These are phyloP conservation scores for Psilocybe subaeruginosa DNA, from an alignment of 768 basidiomycete species.

Conservation along the genomic window DNA sequence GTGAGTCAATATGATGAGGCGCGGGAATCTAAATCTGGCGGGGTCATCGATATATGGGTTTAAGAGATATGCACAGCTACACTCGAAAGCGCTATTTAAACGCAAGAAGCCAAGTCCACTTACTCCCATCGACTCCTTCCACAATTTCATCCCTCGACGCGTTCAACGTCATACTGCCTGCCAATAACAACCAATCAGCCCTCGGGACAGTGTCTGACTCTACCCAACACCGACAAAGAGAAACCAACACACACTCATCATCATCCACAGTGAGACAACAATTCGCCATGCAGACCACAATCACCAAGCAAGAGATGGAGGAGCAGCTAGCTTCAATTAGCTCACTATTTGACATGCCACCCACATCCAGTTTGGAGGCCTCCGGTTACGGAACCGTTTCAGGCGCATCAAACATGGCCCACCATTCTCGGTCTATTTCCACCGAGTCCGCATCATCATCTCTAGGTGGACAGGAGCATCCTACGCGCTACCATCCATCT, in stretches of 20 bases:
- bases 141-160: neutral
- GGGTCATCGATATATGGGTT: neutral
- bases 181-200: neutral
- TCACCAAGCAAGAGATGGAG: conserved; percentile 14
- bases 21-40: neutral
- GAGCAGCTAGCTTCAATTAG: conserved; percentile 4
- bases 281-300: conserved; percentile 10
- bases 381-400: conserved; percentile 3
- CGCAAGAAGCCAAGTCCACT: neutral
- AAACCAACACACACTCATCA: neutral
- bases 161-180: neutral
- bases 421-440: conserved; percentile 18
- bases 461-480: neutral
- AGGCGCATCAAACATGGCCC: conserved; percentile 2
- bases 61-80: neutral
- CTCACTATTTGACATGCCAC: conserved; percentile 15
- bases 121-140: neutral
- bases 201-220: neutral
- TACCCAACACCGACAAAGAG: neutral
- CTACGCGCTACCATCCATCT: conserved; percentile 10
- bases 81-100: too few relatives aligned
- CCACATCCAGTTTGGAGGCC: neutral
- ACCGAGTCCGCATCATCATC: conserved; percentile 16
- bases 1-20: conserved; percentile 1
- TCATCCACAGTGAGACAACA: neutral